Conservation (phyloP, 148 eudicot genomes). For the Oxyria digyna region DNA sequence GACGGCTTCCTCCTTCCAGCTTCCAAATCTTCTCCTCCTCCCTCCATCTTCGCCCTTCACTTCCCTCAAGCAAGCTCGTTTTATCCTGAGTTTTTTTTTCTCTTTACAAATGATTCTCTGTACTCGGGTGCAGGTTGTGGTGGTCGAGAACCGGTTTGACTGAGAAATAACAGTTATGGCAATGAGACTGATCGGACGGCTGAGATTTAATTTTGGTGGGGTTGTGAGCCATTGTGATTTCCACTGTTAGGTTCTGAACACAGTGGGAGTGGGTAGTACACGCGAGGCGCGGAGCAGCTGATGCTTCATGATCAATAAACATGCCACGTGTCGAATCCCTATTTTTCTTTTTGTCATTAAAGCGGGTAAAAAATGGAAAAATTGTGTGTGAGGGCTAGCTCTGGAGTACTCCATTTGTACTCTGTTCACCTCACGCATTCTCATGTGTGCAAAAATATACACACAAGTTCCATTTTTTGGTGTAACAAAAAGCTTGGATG, state of each 20-base stretch:
- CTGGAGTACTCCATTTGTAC: conserved; percentile 2
- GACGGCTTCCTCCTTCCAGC: conserved; percentile 80
- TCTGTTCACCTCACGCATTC: conserved; percentile 5
- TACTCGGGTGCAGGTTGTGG: neutral
- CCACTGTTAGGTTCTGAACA: neutral
- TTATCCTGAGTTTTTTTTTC: neutral
- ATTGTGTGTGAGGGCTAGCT: neutral
- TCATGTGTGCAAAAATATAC: too few relatives aligned
- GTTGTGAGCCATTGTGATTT: neutral
- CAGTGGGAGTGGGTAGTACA: neutral
- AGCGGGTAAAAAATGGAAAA: neutral
- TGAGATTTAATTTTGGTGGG: neutral
- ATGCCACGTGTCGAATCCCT: neutral
- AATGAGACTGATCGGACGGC: neutral
- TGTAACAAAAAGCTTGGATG: too few relatives aligned
- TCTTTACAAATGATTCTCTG: conserved; percentile 1
- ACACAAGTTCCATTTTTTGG: too few relatives aligned
- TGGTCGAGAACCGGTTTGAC: neutral
- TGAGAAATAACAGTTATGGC: neutral
- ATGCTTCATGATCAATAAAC: neutral
- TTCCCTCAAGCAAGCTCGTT: neutral
- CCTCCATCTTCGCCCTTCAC: conserved; percentile 23
- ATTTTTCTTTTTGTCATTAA: neutral
- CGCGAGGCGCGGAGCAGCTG: conserved; percentile 1
- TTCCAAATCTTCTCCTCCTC: conserved; percentile 9